Percentiles rank a stretch among this genome's conserved stretches.
Evolutionary conservation across 1,284 basidiomycete species (phyloP).

Genomic region (Ustilago loliicola): DNA sequence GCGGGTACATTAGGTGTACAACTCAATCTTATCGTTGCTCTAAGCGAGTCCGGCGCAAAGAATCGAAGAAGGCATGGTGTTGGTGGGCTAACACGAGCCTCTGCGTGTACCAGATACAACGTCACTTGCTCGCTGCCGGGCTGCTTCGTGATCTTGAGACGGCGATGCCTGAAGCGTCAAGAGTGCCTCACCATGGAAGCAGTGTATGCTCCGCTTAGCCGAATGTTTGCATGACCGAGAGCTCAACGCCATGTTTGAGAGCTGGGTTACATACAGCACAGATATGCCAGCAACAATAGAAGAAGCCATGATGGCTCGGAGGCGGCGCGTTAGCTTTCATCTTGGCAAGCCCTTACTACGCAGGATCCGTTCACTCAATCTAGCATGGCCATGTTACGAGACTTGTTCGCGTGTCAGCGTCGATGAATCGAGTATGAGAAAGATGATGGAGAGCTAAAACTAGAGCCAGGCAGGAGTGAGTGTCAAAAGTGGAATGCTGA

Average conservation of each 20-base stretch:
- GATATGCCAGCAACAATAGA: background rate
- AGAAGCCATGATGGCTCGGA: background rate
- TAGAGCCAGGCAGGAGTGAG: background rate
- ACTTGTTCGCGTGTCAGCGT: no score
- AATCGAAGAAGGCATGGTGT: background rate
- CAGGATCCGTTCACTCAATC: background rate
- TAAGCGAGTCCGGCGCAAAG: background rate
- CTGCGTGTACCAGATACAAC: background rate
- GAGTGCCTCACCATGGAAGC: background rate
- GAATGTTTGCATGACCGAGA: background rate
- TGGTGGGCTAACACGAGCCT: background rate
- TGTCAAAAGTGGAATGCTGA: constrained; percentile 15
- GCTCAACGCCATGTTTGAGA: constrained; percentile 2
- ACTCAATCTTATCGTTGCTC: background rate
- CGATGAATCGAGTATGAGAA: background rate
- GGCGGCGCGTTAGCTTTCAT: background rate
- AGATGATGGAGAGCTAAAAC: background rate
- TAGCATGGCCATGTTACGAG: no score
- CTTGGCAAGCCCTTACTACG: background rate
- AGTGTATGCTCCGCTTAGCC: background rate
- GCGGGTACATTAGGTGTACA: background rate
- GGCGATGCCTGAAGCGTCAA: no score
- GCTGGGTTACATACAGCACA: background rate
- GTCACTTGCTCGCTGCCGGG: constrained; percentile 6
- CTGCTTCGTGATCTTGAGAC: no score